These are phyloP conservation scores for Poa pratensis DNA, from an alignment of 176 grass and related monocot species.

Conservation along the genomic window DNA sequence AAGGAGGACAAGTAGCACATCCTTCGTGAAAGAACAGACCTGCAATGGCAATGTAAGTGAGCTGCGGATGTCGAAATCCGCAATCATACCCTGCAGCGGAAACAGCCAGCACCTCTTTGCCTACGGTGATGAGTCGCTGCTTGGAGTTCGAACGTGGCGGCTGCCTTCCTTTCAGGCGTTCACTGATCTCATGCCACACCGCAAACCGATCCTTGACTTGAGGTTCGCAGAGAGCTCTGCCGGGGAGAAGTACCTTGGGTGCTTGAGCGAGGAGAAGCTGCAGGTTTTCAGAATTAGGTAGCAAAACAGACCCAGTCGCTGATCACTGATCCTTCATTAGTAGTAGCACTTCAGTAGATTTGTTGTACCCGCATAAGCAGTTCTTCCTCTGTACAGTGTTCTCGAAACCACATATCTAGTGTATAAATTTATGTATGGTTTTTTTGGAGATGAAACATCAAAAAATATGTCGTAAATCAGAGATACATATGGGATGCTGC, in stretches of 20 bases:
- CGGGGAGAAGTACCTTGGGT: slow-evolving; percentile 68
- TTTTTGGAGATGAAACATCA: neutral
- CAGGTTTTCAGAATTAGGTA: slow-evolving; percentile 61
- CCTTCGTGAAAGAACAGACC: slow-evolving; percentile 43
- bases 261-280: slow-evolving; percentile 73
- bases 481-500: slow-evolving; percentile 18
- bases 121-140: slow-evolving; percentile 66
- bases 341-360: slow-evolving; percentile 12
- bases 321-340: neutral
- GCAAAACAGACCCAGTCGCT: neutral
- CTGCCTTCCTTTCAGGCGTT: slow-evolving; percentile 66
- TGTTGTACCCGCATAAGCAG: neutral
- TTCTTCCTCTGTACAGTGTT: slow-evolving; percentile 31
- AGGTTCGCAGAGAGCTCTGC: slow-evolving; percentile 52
- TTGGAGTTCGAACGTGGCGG: slow-evolving; percentile 57
- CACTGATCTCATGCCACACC: slow-evolving; percentile 63
- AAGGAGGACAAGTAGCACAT: slow-evolving; percentile 44
- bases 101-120: slow-evolving; percentile 58
- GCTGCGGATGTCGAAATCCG: slow-evolving; percentile 77
- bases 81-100: slow-evolving; percentile 54
- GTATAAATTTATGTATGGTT: neutral
- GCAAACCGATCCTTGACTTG: slow-evolving; percentile 81
- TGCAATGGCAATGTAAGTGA: slow-evolving; percentile 64
- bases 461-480: slow-evolving; percentile 3
- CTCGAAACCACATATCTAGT: neutral